A percentile compares a stretch with the other conserved stretches of the same genome.
phyloP scores from a whole-genome alignment of 768 basidiomycete genomes.

The Mycena filopes region DNA sequence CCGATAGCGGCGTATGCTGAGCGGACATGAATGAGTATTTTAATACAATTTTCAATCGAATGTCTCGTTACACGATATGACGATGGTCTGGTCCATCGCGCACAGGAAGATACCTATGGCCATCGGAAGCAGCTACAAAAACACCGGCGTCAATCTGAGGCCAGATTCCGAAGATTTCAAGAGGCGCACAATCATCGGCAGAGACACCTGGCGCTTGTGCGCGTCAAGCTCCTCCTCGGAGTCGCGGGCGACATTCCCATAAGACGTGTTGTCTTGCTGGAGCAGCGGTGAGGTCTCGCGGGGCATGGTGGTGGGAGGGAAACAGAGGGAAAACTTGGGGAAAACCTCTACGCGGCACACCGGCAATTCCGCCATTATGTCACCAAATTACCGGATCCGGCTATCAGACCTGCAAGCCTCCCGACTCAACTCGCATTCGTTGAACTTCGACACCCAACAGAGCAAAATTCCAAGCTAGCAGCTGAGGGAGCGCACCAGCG shows the following conservation, averaged over 20 bases:
- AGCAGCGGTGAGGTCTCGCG: slow-evolving; percentile 51
- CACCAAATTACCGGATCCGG: no score
- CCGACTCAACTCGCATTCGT: no score
- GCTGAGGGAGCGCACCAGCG: no score
- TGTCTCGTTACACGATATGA: slow-evolving; percentile 58
- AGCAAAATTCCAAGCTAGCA: no score
- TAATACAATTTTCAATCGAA: background rate
- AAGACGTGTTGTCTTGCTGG: slow-evolving; percentile 5
- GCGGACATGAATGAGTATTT: background rate
- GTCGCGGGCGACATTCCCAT: slow-evolving; percentile 26
- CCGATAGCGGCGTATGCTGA: slow-evolving; percentile 65
- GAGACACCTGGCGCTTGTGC: slow-evolving; percentile 10
- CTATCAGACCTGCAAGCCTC: no score
- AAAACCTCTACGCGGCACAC: no score
- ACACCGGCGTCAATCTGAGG: background rate
- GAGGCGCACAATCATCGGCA: slow-evolving; percentile 37
- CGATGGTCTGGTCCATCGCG: slow-evolving; percentile 62
- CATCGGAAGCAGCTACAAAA: slow-evolving; percentile 55
- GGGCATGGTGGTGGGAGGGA: slow-evolving; percentile 32
- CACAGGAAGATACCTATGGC: slow-evolving; percentile 58
- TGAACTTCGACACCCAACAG: no score
- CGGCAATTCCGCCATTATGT: no score
- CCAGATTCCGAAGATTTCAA: slow-evolving; percentile 18
- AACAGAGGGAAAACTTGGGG: no score
- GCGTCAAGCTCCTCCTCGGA: slow-evolving; percentile 23